Percentiles rank a stretch among this genome's conserved stretches.
Conservation (phyloP, 352 stramenopile genomes). For the Albugo candida region DNA sequence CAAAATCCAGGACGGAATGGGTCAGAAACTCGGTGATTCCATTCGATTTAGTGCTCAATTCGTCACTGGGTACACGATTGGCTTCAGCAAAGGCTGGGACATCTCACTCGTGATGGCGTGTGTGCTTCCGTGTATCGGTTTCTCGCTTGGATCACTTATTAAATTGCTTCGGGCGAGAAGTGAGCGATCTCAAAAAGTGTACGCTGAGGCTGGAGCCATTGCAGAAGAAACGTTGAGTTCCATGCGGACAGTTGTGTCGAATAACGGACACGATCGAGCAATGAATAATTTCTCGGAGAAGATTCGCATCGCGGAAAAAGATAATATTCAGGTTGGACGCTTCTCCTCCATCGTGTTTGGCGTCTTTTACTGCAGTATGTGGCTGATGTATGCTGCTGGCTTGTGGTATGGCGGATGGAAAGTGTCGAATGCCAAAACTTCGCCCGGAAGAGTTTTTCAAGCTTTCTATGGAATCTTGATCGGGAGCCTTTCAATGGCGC, state of each 20-base stretch:
- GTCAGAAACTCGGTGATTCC: conserved; percentile 12
- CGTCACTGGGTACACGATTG: conserved; percentile 8
- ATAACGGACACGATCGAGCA: conserved; percentile 12
- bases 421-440: conserved; percentile 9
- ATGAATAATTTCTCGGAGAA: conserved; percentile 5
- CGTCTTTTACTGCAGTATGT: conserved; percentile 10
- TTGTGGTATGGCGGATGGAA: conserved; percentile 18
- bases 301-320: conserved; percentile 7
- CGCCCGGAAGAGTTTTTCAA: conserved; percentile 12
- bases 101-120: conserved; percentile 12
- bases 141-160: conserved; percentile 13
- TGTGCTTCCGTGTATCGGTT: conserved; percentile 10
- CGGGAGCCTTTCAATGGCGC: conserved; percentile 10
- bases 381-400: conserved; percentile 15
- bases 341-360: conserved; percentile 7
- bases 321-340: conserved; percentile 5
- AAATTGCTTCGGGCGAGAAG: conserved; percentile 9
- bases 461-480: conserved; percentile 15
- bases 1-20: conserved; percentile 28
- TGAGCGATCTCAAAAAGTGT: conserved; percentile 5
- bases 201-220: conserved; percentile 11
- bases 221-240: conserved; percentile 10
- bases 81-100: conserved; percentile 9
- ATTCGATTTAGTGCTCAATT: conserved; percentile 9
- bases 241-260: conserved; percentile 11